phyloP scores from a whole-genome alignment of 2,329 filamentous ascomycete genomes.

The Acarospora socialis region DNA sequence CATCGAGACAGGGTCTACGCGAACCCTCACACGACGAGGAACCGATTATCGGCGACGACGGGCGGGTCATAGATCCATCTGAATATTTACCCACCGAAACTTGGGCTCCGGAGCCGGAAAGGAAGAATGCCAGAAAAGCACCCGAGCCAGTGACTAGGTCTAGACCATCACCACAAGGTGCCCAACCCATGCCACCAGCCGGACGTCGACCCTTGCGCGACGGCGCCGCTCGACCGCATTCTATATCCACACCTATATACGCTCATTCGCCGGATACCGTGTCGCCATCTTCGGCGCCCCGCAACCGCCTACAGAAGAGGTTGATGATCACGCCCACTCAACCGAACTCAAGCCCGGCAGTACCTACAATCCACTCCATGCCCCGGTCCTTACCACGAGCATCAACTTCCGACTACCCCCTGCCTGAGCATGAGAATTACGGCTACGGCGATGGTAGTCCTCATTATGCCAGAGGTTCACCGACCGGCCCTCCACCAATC shows the following conservation, averaged over 20 bases:
- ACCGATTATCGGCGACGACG: conserved; percentile 49
- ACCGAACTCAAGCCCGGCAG: conserved; percentile 16
- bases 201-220: conserved; percentile 9
- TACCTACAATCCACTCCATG: conserved; percentile 15
- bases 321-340: conserved; percentile 17
- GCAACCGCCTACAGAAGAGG: conserved; percentile 23
- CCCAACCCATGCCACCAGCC: conserved; percentile 15
- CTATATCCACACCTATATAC: conserved; percentile 10
- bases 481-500: conserved; percentile 22
- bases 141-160: conserved; percentile 35
- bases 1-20: conserved; percentile 24
- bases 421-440: conserved; percentile 12
- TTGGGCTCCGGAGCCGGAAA: conserved; percentile 52
- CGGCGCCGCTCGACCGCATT: conserved; percentile 8
- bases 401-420: conserved; percentile 10
- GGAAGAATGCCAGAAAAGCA: conserved; percentile 33
- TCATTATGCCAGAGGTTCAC: conserved; percentile 5
- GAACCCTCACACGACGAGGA: conserved; percentile 31
- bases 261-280: conserved; percentile 10
- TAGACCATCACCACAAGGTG: conserved; percentile 24
- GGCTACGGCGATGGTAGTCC: conserved; percentile 10
- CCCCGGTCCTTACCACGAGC: conserved; percentile 8
- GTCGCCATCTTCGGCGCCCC: conserved; percentile 15
- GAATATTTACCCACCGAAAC: conserved; percentile 51
- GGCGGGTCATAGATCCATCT: conserved; percentile 50